Percentiles rank a stretch among this genome's conserved stretches.
phyloP scores from a whole-genome alignment of 2,329 filamentous ascomycete genomes.

The Onygenales sp. region DNA sequence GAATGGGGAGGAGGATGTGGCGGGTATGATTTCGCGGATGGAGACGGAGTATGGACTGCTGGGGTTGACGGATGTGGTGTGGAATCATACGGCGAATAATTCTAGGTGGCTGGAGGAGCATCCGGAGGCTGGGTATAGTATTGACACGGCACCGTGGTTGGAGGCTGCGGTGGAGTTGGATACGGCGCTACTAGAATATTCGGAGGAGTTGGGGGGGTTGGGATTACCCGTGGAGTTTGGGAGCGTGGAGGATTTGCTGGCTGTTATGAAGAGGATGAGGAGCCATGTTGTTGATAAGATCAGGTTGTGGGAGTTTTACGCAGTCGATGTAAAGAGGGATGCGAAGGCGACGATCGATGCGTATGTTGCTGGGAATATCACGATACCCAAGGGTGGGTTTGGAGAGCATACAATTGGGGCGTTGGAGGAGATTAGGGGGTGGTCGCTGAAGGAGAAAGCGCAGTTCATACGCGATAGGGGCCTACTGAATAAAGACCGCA shows the following conservation, averaged over 20 bases:
- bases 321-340: slow-evolving; percentile 67
- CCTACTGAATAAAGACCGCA: slow-evolving; percentile 58
- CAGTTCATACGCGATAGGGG: slow-evolving; percentile 57
- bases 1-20: slow-evolving; percentile 71
- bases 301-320: slow-evolving; percentile 89
- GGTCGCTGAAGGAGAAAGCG: slow-evolving; percentile 50
- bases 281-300: slow-evolving; percentile 66
- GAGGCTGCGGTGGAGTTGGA: slow-evolving; percentile 65
- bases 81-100: slow-evolving; percentile 96
- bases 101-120: slow-evolving; percentile 90
- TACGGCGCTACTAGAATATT: slow-evolving; percentile 57
- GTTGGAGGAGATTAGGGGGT: slow-evolving; percentile 44
- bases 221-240: slow-evolving; percentile 68
- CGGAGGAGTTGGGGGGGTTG: slow-evolving; percentile 52
- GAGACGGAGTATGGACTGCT: slow-evolving; percentile 76
- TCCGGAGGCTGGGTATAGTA: slow-evolving; percentile 90
- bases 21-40: slow-evolving; percentile 67
- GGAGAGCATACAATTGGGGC: slow-evolving; percentile 39
- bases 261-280: slow-evolving; percentile 78
- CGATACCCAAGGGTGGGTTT: slow-evolving; percentile 45
- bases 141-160: slow-evolving; percentile 73
- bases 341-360: slow-evolving; percentile 58
- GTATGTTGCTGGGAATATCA: slow-evolving; percentile 57
- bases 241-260: slow-evolving; percentile 60
- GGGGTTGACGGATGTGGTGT: slow-evolving; percentile 89